phyloP scores from a whole-genome alignment of 2,329 filamentous ascomycete species.

The Exophiala oligosperma region DNA sequence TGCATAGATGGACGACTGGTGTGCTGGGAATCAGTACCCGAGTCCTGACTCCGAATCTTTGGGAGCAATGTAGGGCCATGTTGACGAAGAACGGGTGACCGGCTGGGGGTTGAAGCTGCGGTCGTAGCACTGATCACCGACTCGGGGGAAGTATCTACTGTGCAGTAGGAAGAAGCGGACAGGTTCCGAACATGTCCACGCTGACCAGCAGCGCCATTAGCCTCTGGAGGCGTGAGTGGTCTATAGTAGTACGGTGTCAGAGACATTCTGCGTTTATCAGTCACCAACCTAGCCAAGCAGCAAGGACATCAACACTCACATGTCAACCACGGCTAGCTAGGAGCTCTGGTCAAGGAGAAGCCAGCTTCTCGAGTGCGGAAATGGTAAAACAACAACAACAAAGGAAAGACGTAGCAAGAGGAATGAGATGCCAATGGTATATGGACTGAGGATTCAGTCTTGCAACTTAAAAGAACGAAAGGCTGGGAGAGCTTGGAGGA shows the following conservation, averaged over 20 bases:
- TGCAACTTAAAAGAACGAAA: conserved; percentile 30
- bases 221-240: conserved; percentile 46
- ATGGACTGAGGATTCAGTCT: conserved; percentile 21
- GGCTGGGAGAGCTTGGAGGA: conserved; percentile 26
- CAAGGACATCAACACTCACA: conserved; percentile 19
- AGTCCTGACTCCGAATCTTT: conserved; percentile 83
- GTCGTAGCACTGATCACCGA: conserved; percentile 62
- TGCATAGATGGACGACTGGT: conserved; percentile 15
- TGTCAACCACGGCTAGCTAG: conserved; percentile 12
- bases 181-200: conserved; percentile 60
- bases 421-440: conserved; percentile 25
- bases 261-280: conserved; percentile 38
- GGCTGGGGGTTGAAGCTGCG: conserved; percentile 63
- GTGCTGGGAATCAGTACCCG: conserved; percentile 36
- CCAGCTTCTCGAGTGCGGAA: conserved; percentile 25
- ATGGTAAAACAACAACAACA: conserved; percentile 17
- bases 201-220: conserved; percentile 35
- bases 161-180: conserved; percentile 61
- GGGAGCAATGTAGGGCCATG: conserved; percentile 74
- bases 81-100: conserved; percentile 73
- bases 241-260: conserved; percentile 44
- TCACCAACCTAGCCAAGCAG: conserved; percentile 16
- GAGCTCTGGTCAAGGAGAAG: conserved; percentile 19
- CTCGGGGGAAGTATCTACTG: conserved; percentile 67
- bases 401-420: conserved; percentile 24